phyloP scores from a whole-genome alignment of 805 yeast species.

The Phaffomyces antillensis region DNA sequence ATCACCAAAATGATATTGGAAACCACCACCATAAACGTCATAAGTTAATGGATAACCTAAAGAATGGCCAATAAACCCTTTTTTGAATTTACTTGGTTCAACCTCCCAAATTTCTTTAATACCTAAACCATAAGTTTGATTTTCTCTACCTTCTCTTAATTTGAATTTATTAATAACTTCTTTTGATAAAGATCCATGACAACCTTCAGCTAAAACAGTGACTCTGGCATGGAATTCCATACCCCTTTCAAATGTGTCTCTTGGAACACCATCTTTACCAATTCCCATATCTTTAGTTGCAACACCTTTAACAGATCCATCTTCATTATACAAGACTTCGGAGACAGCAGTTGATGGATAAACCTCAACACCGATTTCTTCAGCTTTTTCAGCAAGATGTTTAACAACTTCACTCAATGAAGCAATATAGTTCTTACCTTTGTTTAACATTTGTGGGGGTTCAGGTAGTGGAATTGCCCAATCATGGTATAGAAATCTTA shows the following conservation, averaged over 20 bases:
- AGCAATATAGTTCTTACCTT: slow-evolving; percentile 76
- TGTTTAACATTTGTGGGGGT: slow-evolving; percentile 85
- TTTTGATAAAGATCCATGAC: slow-evolving; percentile 90
- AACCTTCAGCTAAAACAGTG: slow-evolving; percentile 95
- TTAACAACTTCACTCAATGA: slow-evolving; percentile 76
- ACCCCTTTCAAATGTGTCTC: slow-evolving; percentile 85
- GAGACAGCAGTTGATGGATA: slow-evolving; percentile 87
- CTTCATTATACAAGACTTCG: slow-evolving; percentile 59
- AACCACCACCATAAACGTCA: slow-evolving; percentile 91
- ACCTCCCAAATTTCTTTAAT: slow-evolving; percentile 98
- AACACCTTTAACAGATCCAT: slow-evolving; percentile 71
- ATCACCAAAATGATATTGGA: slow-evolving; percentile 94
- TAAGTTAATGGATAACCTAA: slow-evolving; percentile 79
- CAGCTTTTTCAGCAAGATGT: slow-evolving; percentile 82
- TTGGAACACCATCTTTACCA: slow-evolving; percentile 66
- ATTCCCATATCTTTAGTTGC: slow-evolving; percentile 94
- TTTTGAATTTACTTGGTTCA: slow-evolving; percentile 66
- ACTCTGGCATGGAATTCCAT: slow-evolving; percentile 92
- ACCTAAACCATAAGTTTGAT: slow-evolving; percentile 94
- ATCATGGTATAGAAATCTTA: slow-evolving; percentile 60
- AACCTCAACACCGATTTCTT: slow-evolving; percentile 86
- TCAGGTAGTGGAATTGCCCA: slow-evolving; percentile 73
- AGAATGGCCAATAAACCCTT: slow-evolving; percentile 79
- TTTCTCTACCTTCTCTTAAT: slow-evolving; percentile 54
- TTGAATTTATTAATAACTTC: slow-evolving; percentile 62